These are phyloP conservation scores for Solanum hybrid DNA, from an alignment of 305 asterid species.

Conservation along the genomic window DNA sequence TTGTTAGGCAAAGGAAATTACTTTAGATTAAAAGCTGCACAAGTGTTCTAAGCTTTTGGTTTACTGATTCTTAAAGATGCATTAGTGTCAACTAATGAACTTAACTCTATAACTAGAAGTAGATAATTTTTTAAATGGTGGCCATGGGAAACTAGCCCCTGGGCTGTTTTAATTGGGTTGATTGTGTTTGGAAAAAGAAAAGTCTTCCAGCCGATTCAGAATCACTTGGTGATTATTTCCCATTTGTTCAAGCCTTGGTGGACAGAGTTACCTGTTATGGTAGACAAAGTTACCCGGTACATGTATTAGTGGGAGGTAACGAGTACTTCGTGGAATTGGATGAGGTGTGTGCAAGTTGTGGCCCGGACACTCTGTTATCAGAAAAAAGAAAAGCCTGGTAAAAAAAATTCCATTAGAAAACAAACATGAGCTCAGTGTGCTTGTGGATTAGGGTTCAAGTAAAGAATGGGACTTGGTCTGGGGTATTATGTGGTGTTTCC, in stretches of 20 bases:
- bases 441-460: neutral
- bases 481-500: neutral
- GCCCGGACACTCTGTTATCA: neutral
- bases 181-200: neutral
- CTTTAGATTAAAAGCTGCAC: neutral
- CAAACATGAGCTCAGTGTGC: neutral
- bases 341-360: neutral
- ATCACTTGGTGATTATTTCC: neutral
- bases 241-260: neutral
- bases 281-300: neutral
- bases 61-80: neutral
- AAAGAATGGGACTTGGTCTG: neutral
- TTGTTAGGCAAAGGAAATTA: neutral
- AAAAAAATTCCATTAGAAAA: neutral
- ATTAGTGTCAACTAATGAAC: neutral
- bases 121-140: neutral
- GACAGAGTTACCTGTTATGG: neutral
- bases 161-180: neutral
- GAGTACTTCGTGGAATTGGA: neutral
- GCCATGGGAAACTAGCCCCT: neutral
- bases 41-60: neutral
- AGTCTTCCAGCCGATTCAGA: neutral
- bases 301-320: neutral
- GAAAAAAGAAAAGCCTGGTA: neutral
- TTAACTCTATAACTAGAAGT: neutral